phyloP scores from a whole-genome alignment of 2,329 filamentous ascomycete genomes.

The Colletotrichum sp. region DNA sequence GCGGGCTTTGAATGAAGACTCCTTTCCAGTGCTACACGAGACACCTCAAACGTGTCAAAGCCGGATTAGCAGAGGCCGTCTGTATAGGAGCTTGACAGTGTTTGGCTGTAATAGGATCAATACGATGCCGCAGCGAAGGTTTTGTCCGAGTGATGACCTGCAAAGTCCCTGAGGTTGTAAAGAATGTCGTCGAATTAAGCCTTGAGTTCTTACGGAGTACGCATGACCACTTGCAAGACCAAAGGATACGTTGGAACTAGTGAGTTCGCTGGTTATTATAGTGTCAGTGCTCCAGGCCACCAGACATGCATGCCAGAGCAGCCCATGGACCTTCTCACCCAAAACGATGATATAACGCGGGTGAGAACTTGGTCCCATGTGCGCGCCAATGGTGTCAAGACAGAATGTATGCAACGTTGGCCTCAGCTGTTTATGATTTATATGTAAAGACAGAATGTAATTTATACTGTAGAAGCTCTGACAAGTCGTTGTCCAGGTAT shows the following conservation, averaged over 20 bases:
- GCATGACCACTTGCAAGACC: background rate
- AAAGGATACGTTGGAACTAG: background rate
- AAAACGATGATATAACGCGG: accelerated
- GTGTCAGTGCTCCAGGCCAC: accelerated
- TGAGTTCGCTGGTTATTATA: background rate
- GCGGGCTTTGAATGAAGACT: background rate
- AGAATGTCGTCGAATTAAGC: background rate
- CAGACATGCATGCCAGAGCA: background rate
- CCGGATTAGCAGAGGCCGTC: background rate
- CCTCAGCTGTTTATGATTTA: background rate
- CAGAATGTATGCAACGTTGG: background rate
- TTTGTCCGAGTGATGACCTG: background rate
- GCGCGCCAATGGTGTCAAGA: background rate
- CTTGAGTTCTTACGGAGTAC: background rate
- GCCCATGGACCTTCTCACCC: background rate
- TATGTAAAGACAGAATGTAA: background rate
- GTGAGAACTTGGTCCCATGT: background rate
- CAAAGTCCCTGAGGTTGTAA: background rate
- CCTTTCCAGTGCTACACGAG: background rate
- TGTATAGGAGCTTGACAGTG: background rate
- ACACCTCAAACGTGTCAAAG: background rate
- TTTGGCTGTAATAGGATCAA: background rate
- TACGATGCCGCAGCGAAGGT: background rate
- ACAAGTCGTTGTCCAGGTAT: background rate
- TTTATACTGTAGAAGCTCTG: background rate